Conservation (phyloP, 2,329 filamentous ascomycete species). For the Cryphonectria carpinicola region DNA sequence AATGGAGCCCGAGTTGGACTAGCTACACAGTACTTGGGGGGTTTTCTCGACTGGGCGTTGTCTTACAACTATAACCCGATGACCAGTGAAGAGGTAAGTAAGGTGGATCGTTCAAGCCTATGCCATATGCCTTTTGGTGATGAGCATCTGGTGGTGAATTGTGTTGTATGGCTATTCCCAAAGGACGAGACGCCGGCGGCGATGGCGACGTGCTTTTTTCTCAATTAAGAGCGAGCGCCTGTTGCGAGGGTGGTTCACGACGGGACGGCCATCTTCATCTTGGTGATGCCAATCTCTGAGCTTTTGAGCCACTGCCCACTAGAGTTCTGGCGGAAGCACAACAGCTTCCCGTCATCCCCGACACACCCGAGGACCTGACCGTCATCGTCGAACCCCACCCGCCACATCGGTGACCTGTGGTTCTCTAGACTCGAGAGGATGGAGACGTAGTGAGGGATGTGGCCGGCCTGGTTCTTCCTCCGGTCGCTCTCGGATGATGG, state of each 20-base stretch:
- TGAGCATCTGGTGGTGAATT: background rate
- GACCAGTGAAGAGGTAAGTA: background rate
- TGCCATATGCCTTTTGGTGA: background rate
- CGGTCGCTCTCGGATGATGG: constrained; percentile 52
- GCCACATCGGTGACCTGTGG: constrained; percentile 74
- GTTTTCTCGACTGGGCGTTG: background rate
- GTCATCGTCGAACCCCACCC: constrained; percentile 70
- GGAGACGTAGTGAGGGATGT: constrained; percentile 65
- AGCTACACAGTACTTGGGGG: background rate
- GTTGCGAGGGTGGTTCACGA: constrained; percentile 33
- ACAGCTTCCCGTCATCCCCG: constrained; percentile 72
- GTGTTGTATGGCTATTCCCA: background rate
- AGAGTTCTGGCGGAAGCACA: constrained; percentile 64
- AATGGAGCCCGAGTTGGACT: constrained; percentile 15
- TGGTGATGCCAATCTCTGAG: constrained; percentile 62
- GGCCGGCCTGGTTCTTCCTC: constrained; percentile 62
- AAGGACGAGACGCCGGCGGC: background rate
- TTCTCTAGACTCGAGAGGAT: constrained; percentile 70
- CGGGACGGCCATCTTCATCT: constrained; percentile 55
- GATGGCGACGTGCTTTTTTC: background rate
- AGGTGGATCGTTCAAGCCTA: background rate
- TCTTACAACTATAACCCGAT: background rate
- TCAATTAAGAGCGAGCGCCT: background rate
- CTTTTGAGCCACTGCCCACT: constrained; percentile 63
- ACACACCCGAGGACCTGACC: constrained; percentile 76